These are phyloP conservation scores for Fusarium sp. DNA, from an alignment of 2,329 filamentous ascomycete genomes.

Conservation along the genomic window DNA sequence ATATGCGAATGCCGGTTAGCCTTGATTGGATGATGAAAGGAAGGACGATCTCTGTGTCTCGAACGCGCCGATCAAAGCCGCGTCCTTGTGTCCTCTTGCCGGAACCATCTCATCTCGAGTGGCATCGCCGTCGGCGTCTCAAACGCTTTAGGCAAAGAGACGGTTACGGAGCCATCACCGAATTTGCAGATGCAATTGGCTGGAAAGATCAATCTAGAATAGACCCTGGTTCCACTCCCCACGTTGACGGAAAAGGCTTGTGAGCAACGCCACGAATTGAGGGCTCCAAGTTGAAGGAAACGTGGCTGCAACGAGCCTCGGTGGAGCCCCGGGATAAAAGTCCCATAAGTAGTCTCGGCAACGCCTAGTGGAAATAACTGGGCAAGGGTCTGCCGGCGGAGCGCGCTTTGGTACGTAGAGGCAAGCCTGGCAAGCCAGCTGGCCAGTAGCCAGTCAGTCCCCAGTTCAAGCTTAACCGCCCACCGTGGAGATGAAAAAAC, in stretches of 20 bases:
- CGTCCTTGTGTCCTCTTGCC: slow-evolving; percentile 12
- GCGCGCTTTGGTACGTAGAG: slow-evolving; percentile 32
- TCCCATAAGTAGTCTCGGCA: slow-evolving; percentile 24
- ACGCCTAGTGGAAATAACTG: slow-evolving; percentile 30
- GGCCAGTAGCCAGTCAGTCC: neutral
- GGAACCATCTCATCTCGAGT: slow-evolving; percentile 8
- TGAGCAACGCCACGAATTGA: slow-evolving; percentile 37
- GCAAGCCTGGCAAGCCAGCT: slow-evolving; percentile 16
- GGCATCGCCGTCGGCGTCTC: slow-evolving; percentile 2
- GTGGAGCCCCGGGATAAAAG: slow-evolving; percentile 1
- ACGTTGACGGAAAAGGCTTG: slow-evolving; percentile 21
- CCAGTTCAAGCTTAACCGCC: slow-evolving; percentile 20
- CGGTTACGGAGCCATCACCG: slow-evolving; percentile 25
- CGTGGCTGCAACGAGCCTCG: slow-evolving; percentile 44
- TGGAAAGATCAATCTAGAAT: slow-evolving; percentile 11
- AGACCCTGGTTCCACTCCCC: slow-evolving; percentile 15
- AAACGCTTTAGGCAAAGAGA: slow-evolving; percentile 19
- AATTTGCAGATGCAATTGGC: slow-evolving; percentile 14
- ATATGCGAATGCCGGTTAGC: slow-evolving; percentile 19
- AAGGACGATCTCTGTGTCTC: slow-evolving; percentile 26
- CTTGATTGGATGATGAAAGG: slow-evolving; percentile 20
- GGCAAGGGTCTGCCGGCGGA: slow-evolving; percentile 32
- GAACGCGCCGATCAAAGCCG: slow-evolving; percentile 27
- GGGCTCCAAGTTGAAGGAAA: slow-evolving; percentile 33
- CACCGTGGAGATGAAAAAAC: slow-evolving; percentile 23